A percentile compares a stretch with the other conserved stretches of the same genome.
These are phyloP conservation scores for Mortierella sp. DNA, from an alignment of 371 early-diverging fungal species.

Conservation along the genomic window DNA sequence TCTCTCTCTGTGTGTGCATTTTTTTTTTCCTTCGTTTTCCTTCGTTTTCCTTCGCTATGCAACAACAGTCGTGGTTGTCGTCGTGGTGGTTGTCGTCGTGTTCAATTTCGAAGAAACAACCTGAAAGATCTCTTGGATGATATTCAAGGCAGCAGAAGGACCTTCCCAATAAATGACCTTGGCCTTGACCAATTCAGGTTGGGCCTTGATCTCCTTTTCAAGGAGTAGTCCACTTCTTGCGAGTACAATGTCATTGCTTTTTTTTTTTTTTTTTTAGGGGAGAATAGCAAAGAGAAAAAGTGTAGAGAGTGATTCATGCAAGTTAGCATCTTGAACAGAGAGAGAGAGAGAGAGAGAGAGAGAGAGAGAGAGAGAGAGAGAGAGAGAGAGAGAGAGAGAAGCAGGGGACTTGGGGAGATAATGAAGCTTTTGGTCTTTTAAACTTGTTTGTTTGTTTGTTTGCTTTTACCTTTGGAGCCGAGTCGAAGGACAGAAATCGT, in stretches of 20 bases:
- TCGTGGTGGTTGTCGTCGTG: not conserved
- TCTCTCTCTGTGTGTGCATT: not conserved
- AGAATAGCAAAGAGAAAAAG: not conserved
- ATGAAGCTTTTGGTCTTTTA: no score
- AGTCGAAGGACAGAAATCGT: conserved; percentile 70
- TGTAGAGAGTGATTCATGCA: not conserved
- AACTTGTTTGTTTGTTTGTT: not conserved
- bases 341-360: not conserved
- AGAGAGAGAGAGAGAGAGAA: not conserved
- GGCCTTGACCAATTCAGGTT: conserved; percentile 25
- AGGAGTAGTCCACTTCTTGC: conserved; percentile 30
- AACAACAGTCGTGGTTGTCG: not conserved
- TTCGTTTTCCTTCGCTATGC: not conserved
- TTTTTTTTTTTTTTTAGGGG: no score
- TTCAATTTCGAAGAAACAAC: not conserved
- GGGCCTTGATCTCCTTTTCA: conserved; percentile 29
- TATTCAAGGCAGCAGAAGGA: conserved; percentile 19
- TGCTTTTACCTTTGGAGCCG: conserved; percentile 48
- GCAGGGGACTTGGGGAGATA: no score
- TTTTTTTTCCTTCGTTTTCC: no score
- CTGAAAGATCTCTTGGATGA: conserved; percentile 18
- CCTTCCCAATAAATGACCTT: conserved; percentile 40
- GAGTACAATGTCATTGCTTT: conserved; percentile 25
- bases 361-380: no score
- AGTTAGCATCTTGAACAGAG: not conserved